Evolutionary conservation across 2,329 filamentous ascomycete species (phyloP).

Genomic region (Sordariomycetes sp.): DNA sequence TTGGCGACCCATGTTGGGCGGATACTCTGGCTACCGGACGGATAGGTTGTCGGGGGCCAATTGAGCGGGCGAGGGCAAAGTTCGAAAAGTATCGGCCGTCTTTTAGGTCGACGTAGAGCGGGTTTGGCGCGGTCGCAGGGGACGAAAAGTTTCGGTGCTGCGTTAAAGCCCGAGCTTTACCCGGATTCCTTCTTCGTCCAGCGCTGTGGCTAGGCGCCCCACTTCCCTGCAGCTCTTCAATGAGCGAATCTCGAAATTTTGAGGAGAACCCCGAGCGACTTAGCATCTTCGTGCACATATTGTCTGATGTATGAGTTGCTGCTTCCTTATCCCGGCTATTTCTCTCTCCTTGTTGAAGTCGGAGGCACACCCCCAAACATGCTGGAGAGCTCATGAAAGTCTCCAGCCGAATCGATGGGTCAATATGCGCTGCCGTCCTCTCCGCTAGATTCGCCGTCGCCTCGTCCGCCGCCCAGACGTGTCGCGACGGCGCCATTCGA

Average conservation of each 20-base stretch:
- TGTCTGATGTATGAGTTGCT: neutral
- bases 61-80: neutral
- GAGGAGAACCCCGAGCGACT: neutral
- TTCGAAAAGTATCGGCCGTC: neutral
- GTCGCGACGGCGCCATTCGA: constrained; percentile 3
- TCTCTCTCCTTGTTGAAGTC: constrained; percentile 4
- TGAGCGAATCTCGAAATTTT: neutral
- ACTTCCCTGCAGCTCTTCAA: neutral
- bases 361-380: constrained; percentile 20
- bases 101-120: neutral
- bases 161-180: neutral
- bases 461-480: constrained; percentile 5
- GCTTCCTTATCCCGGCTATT: neutral
- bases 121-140: neutral
- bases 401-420: constrained; percentile 47
- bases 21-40: constrained; percentile 2
- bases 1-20: constrained; percentile 27
- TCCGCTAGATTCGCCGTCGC: constrained; percentile 27
- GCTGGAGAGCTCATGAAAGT: constrained; percentile 50
- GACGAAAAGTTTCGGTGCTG: neutral
- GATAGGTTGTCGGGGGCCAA: neutral
- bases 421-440: constrained; percentile 46
- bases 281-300: neutral
- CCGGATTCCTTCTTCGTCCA: neutral
- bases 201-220: neutral